These are phyloP conservation scores for Senna siamea DNA, from an alignment of 306 rosid species.

Conservation along the genomic window DNA sequence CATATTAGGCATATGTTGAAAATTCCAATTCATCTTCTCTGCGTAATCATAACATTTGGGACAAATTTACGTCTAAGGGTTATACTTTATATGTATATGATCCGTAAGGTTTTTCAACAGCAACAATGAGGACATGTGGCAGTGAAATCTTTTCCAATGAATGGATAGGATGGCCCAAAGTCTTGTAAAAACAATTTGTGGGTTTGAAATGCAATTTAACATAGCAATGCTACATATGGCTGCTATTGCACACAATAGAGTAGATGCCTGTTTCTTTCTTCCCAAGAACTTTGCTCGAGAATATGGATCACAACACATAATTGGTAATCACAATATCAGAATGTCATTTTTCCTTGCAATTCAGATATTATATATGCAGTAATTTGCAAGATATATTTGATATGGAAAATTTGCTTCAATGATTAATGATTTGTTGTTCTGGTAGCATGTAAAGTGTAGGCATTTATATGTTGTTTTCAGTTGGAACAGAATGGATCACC, in stretches of 20 bases:
- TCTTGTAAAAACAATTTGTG: neutral
- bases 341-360: neutral
- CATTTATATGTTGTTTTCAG: conserved; percentile 21
- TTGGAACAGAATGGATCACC: conserved; percentile 49
- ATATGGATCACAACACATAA: neutral
- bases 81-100: neutral
- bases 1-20: neutral
- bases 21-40: neutral
- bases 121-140: neutral
- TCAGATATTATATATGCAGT: neutral
- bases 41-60: neutral
- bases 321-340: neutral
- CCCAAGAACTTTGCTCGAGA: neutral
- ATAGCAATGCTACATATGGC: neutral
- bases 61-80: neutral
- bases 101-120: neutral
- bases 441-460: conserved; percentile 5
- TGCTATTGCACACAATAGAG: neutral
- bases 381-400: neutral
- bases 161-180: too few relatives aligned
- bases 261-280: neutral
- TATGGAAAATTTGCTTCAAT: neutral
- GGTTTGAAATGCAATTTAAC: neutral
- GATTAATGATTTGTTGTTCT: neutral
- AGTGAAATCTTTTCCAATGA: neutral